Conservation (phyloP, 495 filamentous ascomycete species). For the Aspergillus indologenus region DNA sequence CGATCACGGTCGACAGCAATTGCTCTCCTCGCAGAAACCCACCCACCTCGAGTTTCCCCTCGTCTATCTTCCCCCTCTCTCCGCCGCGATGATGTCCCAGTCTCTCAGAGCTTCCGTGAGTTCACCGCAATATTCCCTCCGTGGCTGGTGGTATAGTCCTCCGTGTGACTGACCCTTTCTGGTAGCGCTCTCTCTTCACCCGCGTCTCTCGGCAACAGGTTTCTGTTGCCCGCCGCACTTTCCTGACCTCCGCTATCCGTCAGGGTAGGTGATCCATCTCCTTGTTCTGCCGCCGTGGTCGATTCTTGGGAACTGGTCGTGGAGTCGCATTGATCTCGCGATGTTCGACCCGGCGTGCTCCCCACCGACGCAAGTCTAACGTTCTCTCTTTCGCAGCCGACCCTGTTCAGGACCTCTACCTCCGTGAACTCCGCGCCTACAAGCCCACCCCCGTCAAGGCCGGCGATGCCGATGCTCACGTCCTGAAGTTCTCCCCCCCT, state of each 20-base stretch:
- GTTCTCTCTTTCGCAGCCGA: slow-evolving; percentile 60
- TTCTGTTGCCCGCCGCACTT: slow-evolving; percentile 68
- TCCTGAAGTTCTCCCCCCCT: slow-evolving; percentile 80
- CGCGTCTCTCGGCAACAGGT: slow-evolving; percentile 70
- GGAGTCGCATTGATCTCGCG: slow-evolving; percentile 1
- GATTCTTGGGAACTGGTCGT: background rate
- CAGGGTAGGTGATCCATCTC: slow-evolving; percentile 34
- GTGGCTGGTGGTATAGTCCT: slow-evolving; percentile 10
- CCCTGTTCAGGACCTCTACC: slow-evolving; percentile 94
- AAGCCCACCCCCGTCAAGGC: slow-evolving; percentile 82
- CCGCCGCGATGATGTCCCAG: slow-evolving; percentile 63
- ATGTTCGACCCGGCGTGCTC: background rate
- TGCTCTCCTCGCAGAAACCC: slow-evolving; percentile 29
- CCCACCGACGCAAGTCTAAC: slow-evolving; percentile 13
- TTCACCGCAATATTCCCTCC: slow-evolving; percentile 7
- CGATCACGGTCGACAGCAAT: slow-evolving; percentile 34
- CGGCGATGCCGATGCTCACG: slow-evolving; percentile 81
- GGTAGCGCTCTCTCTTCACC: slow-evolving; percentile 77
- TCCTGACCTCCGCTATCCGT: slow-evolving; percentile 58
- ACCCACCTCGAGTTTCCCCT: slow-evolving; percentile 23
- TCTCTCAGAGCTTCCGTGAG: slow-evolving; percentile 66
- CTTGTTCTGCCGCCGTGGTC: background rate
- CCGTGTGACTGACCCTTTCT: slow-evolving; percentile 20
- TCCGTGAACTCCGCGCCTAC: slow-evolving; percentile 89
- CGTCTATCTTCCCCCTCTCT: slow-evolving; percentile 25